Percentiles rank a stretch among this genome's conserved stretches.
Evolutionary conservation across 305 asterid genomes (phyloP).

Genomic region (Solanum hybrid): DNA sequence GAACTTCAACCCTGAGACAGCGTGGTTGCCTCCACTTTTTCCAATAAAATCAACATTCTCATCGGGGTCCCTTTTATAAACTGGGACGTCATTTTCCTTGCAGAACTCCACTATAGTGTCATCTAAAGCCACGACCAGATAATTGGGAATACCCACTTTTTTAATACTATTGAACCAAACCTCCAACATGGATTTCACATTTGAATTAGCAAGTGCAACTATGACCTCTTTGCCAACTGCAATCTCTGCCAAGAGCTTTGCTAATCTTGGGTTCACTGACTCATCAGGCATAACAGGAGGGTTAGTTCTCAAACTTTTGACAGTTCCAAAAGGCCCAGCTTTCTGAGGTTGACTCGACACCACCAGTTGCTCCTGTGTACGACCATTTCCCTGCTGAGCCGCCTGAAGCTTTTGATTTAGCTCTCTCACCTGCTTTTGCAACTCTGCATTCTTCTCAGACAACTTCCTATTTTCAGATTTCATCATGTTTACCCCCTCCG

Average conservation of each 20-base stretch:
- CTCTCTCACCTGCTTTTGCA: constrained; percentile 21
- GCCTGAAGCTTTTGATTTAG: constrained; percentile 17
- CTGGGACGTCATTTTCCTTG: constrained; percentile 51
- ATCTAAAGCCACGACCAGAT: constrained; percentile 72
- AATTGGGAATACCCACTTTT: constrained; percentile 50
- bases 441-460: constrained; percentile 17
- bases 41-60: constrained; percentile 47
- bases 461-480: constrained; percentile 14
- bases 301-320: constrained; percentile 55
- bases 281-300: constrained; percentile 59
- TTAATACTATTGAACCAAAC: constrained; percentile 61
- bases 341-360: constrained; percentile 36
- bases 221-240: constrained; percentile 58
- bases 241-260: constrained; percentile 44
- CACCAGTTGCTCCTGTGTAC: constrained; percentile 15
- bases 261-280: constrained; percentile 57
- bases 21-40: constrained; percentile 57
- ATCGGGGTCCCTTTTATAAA: constrained; percentile 62
- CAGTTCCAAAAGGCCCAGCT: constrained; percentile 64
- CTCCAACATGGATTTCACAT: constrained; percentile 55
- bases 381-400: constrained; percentile 19
- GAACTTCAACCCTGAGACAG: constrained; percentile 71
- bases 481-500: constrained; percentile 9
- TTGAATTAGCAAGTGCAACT: constrained; percentile 78
- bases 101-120: constrained; percentile 47